phyloP scores from a whole-genome alignment of 441 rosid species.

The Erodium texanum region DNA sequence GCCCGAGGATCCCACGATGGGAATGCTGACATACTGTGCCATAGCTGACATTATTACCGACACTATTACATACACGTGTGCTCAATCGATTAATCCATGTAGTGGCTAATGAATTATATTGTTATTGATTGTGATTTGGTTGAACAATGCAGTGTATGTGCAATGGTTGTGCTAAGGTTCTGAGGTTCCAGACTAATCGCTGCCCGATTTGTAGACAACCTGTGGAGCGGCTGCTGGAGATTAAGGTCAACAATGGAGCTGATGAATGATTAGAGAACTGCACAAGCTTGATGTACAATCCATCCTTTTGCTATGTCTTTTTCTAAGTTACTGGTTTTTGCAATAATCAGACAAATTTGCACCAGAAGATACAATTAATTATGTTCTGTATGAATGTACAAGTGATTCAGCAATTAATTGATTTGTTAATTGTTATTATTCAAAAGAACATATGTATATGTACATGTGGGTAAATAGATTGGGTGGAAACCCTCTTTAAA shows the following conservation, averaged over 20 bases:
- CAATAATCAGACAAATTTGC: conserved; percentile 20
- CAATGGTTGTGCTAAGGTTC: conserved; percentile 58
- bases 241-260: conserved; percentile 40
- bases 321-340: conserved; percentile 6
- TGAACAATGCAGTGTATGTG: conserved; percentile 57
- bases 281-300: too few relatives aligned
- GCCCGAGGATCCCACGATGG: too few relatives aligned
- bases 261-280: conserved; percentile 28
- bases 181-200: conserved; percentile 59
- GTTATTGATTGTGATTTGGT: background rate
- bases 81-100: too few relatives aligned
- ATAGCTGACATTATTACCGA: too few relatives aligned
- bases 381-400: background rate
- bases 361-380: conserved; percentile 16
- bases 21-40: too few relatives aligned
- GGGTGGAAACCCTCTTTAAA: too few relatives aligned
- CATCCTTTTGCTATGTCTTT: background rate
- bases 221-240: conserved; percentile 54
- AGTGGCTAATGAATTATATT: background rate
- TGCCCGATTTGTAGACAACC: conserved; percentile 82
- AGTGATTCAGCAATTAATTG: background rate
- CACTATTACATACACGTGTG: too few relatives aligned
- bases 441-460: background rate
- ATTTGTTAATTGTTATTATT: background rate
- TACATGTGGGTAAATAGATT: too few relatives aligned